Conservation (phyloP, 129 eudicot species). For the Silybum marianum region DNA sequence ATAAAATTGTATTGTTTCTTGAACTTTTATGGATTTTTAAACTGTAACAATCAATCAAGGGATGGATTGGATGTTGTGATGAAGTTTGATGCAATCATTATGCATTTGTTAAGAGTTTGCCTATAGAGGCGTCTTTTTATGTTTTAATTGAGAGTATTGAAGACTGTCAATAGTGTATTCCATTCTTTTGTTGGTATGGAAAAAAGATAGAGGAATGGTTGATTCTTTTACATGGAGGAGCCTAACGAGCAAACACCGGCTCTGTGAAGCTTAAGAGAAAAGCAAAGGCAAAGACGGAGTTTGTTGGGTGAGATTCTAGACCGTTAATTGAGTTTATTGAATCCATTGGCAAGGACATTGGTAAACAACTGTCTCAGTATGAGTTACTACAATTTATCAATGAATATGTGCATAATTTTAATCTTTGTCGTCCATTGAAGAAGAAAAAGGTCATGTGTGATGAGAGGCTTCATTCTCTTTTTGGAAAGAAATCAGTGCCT, state of each 20-base stretch:
- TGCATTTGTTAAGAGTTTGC: not conserved
- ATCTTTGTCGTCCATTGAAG: conserved; percentile 55
- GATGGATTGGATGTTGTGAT: not conserved
- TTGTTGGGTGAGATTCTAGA: conserved; percentile 81
- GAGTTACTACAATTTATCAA: conserved; percentile 57
- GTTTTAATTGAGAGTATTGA: not conserved
- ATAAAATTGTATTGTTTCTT: too few species aligned
- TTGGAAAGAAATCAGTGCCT: too few species aligned
- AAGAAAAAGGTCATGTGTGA: conserved; percentile 78
- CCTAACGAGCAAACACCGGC: conserved; percentile 9
- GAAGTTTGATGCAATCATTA: not conserved
- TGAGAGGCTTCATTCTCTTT: conserved; percentile 59
- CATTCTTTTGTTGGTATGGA: conserved; percentile 24
- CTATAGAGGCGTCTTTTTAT: not conserved
- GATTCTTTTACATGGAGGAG: conserved; percentile 56
- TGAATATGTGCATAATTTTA: conserved; percentile 48
- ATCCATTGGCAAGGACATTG: conserved; percentile 64
- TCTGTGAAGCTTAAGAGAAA: conserved; percentile 46
- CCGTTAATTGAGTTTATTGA: conserved; percentile 68
- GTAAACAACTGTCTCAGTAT: conserved; percentile 44
- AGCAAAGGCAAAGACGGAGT: conserved; percentile 57
- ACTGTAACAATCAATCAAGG: conserved; percentile 16
- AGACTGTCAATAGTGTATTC: not conserved
- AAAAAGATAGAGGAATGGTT: conserved; percentile 32
- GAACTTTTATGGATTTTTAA: not conserved